Conservation (phyloP, 116 monocot species). For the Posidonia oceanica region DNA sequence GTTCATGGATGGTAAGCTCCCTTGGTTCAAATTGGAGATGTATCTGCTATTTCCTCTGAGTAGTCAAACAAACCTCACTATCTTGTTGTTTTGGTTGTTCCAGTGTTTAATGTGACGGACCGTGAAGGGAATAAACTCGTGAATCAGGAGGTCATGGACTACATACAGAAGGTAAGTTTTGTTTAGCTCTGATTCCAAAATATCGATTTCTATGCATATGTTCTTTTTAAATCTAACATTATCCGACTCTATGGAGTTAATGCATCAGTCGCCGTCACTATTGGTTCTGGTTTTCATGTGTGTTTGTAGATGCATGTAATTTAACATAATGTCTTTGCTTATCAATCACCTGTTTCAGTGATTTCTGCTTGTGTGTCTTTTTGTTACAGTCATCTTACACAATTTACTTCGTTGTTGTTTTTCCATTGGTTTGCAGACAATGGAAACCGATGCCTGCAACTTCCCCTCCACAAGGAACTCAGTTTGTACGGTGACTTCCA, state of each 20-base stretch:
- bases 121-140: conserved; percentile 37
- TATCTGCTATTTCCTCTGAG: no score
- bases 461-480: conserved; percentile 9
- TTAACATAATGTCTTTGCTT: no score
- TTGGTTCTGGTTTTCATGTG: no score
- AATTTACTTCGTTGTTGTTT: neutral
- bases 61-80: neutral
- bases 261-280: no score
- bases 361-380: neutral
- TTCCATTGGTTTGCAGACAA: conserved; percentile 9
- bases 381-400: neutral
- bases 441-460: conserved; percentile 26
- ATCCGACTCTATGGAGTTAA: no score
- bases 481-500: conserved; percentile 13
- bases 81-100: neutral
- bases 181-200: no score
- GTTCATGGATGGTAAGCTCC: conserved; percentile 57
- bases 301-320: no score
- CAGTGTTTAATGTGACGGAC: conserved; percentile 65
- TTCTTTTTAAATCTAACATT: no score
- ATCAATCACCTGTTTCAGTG: neutral
- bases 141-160: conserved; percentile 14
- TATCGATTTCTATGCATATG: no score
- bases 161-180: conserved; percentile 22
- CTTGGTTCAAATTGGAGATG: no score